Evolutionary conservation across 371 early-diverging fungal genomes (phyloP).

Genomic region (Chytridiales sp.): DNA sequence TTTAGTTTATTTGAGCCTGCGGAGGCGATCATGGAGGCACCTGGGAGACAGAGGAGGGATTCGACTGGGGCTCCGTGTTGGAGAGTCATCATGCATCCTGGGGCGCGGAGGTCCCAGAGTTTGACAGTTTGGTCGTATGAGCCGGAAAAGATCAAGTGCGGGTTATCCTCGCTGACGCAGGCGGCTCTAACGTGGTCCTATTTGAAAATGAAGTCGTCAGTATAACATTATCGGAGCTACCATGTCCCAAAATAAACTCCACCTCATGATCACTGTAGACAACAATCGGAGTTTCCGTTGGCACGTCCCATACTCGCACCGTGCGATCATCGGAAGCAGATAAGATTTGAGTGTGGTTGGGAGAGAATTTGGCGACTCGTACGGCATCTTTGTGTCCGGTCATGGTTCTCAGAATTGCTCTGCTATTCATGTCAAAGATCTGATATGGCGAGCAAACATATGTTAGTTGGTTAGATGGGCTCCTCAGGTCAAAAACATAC

Average conservation of each 20-base stretch:
- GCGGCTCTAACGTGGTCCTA: conserved; percentile 85
- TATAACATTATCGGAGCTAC: neutral
- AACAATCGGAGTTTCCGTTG: conserved; percentile 70
- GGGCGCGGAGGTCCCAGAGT: conserved; percentile 85
- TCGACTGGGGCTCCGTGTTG: conserved; percentile 88
- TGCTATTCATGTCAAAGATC: conserved; percentile 58
- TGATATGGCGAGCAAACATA: neutral
- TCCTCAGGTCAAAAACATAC: conserved; percentile 49
- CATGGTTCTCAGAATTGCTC: conserved; percentile 86
- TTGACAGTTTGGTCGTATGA: conserved; percentile 94
- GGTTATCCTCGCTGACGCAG: conserved; percentile 70
- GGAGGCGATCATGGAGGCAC: conserved; percentile 77
- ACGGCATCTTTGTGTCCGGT: conserved; percentile 81
- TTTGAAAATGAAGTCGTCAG: conserved; percentile 2
- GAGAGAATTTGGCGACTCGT: conserved; percentile 76
- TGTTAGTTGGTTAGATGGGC: neutral
- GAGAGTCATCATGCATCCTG: conserved; percentile 75
- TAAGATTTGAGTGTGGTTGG: conserved; percentile 75
- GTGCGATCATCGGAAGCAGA: conserved; percentile 90
- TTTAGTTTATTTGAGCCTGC: conserved; percentile 66
- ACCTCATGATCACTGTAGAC: conserved; percentile 78
- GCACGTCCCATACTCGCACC: conserved; percentile 90
- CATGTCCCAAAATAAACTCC: conserved; percentile 5
- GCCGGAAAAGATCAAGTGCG: conserved; percentile 78
- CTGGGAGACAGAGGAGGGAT: conserved; percentile 78